Percentiles rank a stretch among this genome's conserved stretches.
These are phyloP conservation scores for Paraleonurus japonicus DNA, from an alignment of 257 asterid genomes.

Conservation along the genomic window DNA sequence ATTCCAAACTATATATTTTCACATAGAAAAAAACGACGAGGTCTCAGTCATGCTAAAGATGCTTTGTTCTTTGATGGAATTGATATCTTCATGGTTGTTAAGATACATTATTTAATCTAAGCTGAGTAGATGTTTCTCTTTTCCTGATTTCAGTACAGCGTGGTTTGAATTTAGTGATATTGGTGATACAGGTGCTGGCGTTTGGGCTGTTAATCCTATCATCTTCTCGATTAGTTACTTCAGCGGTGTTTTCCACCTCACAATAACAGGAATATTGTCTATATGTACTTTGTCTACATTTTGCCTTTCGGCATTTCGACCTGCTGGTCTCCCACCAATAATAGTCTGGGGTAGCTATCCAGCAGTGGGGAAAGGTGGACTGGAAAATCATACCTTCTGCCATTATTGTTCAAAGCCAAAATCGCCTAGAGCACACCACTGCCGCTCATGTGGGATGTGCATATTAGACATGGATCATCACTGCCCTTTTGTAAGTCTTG, in stretches of 20 bases:
- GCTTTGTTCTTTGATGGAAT: not conserved
- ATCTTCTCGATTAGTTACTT: slow-evolving; percentile 54
- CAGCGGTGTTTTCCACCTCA: slow-evolving; percentile 50
- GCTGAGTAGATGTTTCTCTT: not conserved
- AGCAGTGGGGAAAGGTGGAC: slow-evolving; percentile 88
- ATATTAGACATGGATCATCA: slow-evolving; percentile 97
- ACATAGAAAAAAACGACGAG: not conserved
- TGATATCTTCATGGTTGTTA: not conserved
- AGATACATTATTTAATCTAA: not conserved
- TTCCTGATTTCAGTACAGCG: not conserved
- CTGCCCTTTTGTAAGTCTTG: slow-evolving; percentile 91
- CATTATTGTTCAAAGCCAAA: slow-evolving; percentile 82
- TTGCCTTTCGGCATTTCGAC: slow-evolving; percentile 64
- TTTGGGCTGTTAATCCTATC: slow-evolving; percentile 81
- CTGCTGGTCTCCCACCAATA: slow-evolving; percentile 80
- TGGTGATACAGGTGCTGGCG: slow-evolving; percentile 67
- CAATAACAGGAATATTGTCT: slow-evolving; percentile 46
- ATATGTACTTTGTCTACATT: slow-evolving; percentile 59
- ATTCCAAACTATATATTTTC: not conserved
- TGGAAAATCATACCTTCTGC: slow-evolving; percentile 79
- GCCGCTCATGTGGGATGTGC: slow-evolving; percentile 90
- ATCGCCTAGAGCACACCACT: slow-evolving; percentile 84
- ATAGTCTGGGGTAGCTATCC: slow-evolving; percentile 97
- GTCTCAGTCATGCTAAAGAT: slow-evolving; percentile 6
- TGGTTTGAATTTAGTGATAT: slow-evolving; percentile 16